Percentiles rank a stretch among this genome's conserved stretches.
These are phyloP conservation scores for Tillandsia leiboldiana DNA, from an alignment of 176 grass and related monocot species.

Conservation along the genomic window DNA sequence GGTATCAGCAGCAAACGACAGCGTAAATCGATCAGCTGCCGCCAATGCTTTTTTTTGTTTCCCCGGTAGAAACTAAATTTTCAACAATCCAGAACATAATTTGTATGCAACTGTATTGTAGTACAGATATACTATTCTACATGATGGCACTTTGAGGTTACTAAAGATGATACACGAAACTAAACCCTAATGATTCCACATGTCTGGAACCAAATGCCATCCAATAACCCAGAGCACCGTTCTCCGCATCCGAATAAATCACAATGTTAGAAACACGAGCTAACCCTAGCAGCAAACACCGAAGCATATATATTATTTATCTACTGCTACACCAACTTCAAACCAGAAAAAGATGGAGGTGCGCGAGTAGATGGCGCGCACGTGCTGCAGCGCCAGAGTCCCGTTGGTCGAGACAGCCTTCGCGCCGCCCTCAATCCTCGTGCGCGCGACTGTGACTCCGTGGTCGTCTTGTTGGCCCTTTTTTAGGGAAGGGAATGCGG, in stretches of 20 bases:
- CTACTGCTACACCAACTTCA: constrained; percentile 55
- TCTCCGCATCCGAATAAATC: neutral
- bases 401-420: constrained; percentile 75
- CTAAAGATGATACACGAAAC: too few relatives aligned
- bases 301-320: neutral
- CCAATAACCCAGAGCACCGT: constrained; percentile 3
- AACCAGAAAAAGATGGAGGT: constrained; percentile 94
- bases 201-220: neutral
- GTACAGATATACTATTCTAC: too few relatives aligned
- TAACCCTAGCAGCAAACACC: neutral
- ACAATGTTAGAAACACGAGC: constrained; percentile 4
- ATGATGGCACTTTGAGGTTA: too few relatives aligned
- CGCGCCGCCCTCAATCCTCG: constrained; percentile 78
- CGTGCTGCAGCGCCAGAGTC: constrained; percentile 53
- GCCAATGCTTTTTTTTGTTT: too few relatives aligned
- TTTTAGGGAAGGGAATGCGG: constrained; percentile 21
- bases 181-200: constrained; percentile 4
- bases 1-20: too few relatives aligned
- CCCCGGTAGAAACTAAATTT: too few relatives aligned
- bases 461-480: constrained; percentile 31
- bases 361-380: constrained; percentile 79
- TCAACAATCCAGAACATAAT: too few relatives aligned
- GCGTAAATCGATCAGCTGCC: too few relatives aligned
- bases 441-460: constrained; percentile 65
- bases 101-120: too few relatives aligned